phyloP scores from a whole-genome alignment of 495 filamentous ascomycete genomes.

The Aspergillus nanangensis region DNA sequence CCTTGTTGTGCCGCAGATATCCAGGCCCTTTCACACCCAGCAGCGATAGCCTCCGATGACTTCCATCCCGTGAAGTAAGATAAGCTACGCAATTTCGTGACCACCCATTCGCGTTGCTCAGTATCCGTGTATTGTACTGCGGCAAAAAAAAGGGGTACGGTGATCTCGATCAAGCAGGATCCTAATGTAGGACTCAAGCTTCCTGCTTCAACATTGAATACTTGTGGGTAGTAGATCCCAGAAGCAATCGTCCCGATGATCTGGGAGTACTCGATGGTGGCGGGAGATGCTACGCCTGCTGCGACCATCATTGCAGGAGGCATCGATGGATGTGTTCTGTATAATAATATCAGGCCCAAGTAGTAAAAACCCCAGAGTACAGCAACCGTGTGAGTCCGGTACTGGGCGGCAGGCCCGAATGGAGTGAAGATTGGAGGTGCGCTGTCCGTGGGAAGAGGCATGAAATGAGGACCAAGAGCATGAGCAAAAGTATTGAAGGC shows the following conservation, averaged over 20 bases:
- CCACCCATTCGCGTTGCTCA: slow-evolving; percentile 69
- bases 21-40: slow-evolving; percentile 84
- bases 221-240: slow-evolving; percentile 65
- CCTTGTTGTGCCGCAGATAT: slow-evolving; percentile 63
- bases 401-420: slow-evolving; percentile 79
- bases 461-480: slow-evolving; percentile 70
- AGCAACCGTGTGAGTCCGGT: slow-evolving; percentile 79
- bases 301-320: slow-evolving; percentile 87
- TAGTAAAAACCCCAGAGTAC: slow-evolving; percentile 82
- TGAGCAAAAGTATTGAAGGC: slow-evolving; percentile 64
- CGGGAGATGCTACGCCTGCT: slow-evolving; percentile 62
- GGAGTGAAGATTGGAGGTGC: slow-evolving; percentile 60
- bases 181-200: slow-evolving; percentile 75
- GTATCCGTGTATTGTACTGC: slow-evolving; percentile 73
- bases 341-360: slow-evolving; percentile 71
- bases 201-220: slow-evolving; percentile 47
- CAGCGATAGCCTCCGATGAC: slow-evolving; percentile 69
- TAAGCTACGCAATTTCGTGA: slow-evolving; percentile 68
- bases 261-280: slow-evolving; percentile 65
- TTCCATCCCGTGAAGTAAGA: slow-evolving; percentile 84
- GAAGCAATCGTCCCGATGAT: slow-evolving; percentile 77
- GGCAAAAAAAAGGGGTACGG: slow-evolving; percentile 79
- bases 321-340: slow-evolving; percentile 81
- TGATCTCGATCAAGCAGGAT: slow-evolving; percentile 73
- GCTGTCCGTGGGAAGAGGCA: slow-evolving; percentile 70